Conservation (phyloP, 148 eudicot genomes). For the Agrostemma githago region DNA sequence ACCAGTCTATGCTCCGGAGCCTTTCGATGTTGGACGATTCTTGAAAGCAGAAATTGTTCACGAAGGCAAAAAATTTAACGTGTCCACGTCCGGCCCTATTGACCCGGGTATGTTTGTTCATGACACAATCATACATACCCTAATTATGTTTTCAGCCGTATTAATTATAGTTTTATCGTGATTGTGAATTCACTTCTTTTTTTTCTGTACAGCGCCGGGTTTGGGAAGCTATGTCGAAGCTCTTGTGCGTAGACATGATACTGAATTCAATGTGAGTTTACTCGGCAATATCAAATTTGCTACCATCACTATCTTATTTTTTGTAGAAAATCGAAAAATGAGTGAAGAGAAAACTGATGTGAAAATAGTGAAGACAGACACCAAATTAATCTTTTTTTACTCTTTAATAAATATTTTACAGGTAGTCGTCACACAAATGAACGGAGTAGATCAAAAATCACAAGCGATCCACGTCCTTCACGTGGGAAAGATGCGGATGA, state of each 20-base stretch:
- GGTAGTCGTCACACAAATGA: slow-evolving; percentile 92
- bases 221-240: slow-evolving; percentile 99
- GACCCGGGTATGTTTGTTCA: slow-evolving; percentile 67
- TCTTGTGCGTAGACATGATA: slow-evolving; percentile 82
- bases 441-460: slow-evolving; percentile 66
- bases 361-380: background rate
- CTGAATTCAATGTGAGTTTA: slow-evolving; percentile 72
- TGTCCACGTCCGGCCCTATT: slow-evolving; percentile 71
- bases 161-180: background rate
- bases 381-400: too few species aligned
- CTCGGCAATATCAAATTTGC: slow-evolving; percentile 5
- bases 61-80: slow-evolving; percentile 39
- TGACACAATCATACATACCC: background rate
- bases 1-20: slow-evolving; percentile 91
- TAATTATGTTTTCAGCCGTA: background rate
- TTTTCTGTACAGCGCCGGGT: slow-evolving; percentile 69
- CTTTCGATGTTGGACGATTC: slow-evolving; percentile 80
- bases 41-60: slow-evolving; percentile 62
- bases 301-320: background rate
- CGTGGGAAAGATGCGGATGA: slow-evolving; percentile 97
- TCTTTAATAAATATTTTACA: slow-evolving; percentile 22
- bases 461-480: slow-evolving; percentile 78
- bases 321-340: background rate
- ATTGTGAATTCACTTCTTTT: slow-evolving; percentile 15
- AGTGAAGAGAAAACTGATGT: background rate